Conservation (phyloP, 208 protist species). For the Blechomonas ayalai region DNA sequence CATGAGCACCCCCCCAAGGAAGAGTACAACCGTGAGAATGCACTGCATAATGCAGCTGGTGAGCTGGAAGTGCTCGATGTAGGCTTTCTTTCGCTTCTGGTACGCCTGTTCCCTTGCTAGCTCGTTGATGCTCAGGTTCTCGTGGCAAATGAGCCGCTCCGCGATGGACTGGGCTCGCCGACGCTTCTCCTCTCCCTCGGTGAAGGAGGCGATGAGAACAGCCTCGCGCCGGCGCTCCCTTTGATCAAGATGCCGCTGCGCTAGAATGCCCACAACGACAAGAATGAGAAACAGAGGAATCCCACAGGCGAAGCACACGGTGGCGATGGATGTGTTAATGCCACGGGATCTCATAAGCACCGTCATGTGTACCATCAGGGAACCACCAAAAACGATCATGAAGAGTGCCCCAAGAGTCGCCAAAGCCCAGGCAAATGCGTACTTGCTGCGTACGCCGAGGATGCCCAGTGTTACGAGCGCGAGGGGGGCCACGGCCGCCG, state of each 20-base stretch:
- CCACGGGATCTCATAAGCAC: conserved; percentile 8
- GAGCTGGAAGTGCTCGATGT: conserved; percentile 13
- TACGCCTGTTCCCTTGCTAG: conserved; percentile 29
- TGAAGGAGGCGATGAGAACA: conserved; percentile 1
- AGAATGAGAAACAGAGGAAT: conserved; percentile 18
- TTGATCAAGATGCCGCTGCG: conserved; percentile 4
- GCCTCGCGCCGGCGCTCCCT: conserved; percentile 14
- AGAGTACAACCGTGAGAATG: conserved; percentile 18
- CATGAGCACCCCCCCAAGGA: conserved; percentile 27
- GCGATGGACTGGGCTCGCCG: conserved; percentile 13
- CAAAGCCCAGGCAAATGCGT: conserved; percentile 34
- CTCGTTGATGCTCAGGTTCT: conserved; percentile 23
- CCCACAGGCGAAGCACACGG: conserved; percentile 17
- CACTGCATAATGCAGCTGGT: conserved; percentile 12
- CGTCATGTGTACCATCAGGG: conserved; percentile 18
- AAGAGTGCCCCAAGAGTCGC: conserved; percentile 27
- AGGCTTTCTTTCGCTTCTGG: conserved; percentile 7
- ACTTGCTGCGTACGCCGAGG: conserved; percentile 31
- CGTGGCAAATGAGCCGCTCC: conserved; percentile 35
- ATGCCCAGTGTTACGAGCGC: conserved; percentile 34
- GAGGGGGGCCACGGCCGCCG: conserved; percentile 35
- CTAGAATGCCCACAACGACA: conserved; percentile 13
- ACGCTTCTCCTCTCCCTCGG: conserved; percentile 10
- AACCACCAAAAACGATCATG: conserved; percentile 42
- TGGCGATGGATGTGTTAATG: conserved; percentile 3